Evolutionary conservation across 306 rosid genomes (phyloP).

Genomic region (Quercus berberidifolia): DNA sequence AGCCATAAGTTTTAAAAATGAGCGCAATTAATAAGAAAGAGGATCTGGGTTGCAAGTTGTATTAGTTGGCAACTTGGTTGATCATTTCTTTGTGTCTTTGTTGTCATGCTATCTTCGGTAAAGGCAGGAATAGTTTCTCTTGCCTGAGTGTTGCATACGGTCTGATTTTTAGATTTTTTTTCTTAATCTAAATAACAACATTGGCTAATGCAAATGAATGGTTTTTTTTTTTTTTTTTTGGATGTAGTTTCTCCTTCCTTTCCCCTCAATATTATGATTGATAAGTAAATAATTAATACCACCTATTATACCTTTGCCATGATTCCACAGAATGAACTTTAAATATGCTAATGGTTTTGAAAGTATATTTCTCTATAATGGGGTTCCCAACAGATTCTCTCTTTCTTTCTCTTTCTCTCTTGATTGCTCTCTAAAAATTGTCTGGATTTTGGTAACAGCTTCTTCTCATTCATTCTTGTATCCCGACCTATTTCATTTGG

Average conservation of each 20-base stretch:
- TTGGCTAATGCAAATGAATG: not conserved
- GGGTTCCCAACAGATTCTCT: too few species aligned
- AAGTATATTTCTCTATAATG: too few species aligned
- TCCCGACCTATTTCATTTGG: not conserved
- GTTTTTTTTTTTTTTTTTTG: not conserved
- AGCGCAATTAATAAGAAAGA: not conserved
- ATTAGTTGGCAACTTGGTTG: not conserved
- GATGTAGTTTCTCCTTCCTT: not conserved
- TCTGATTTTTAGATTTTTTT: constrained; percentile 2
- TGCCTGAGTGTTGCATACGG: constrained; percentile 11
- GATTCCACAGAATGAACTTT: not conserved
- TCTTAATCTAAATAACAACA: not conserved
- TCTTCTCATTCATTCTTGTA: not conserved
- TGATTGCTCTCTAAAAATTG: not conserved
- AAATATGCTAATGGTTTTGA: not conserved
- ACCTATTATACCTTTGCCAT: not conserved
- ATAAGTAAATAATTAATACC: too few species aligned
- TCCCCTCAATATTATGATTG: not conserved
- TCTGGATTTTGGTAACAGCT: not conserved
- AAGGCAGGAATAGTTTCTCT: constrained; percentile 1
- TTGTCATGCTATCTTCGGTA: not conserved
- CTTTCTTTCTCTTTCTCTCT: not conserved
- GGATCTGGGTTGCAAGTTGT: constrained; percentile 20
- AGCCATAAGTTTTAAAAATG: too few species aligned
- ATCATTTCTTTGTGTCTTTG: constrained; percentile 9